Conservation (phyloP, 139 green algal genomes). For the Micromonas pusilla region DNA sequence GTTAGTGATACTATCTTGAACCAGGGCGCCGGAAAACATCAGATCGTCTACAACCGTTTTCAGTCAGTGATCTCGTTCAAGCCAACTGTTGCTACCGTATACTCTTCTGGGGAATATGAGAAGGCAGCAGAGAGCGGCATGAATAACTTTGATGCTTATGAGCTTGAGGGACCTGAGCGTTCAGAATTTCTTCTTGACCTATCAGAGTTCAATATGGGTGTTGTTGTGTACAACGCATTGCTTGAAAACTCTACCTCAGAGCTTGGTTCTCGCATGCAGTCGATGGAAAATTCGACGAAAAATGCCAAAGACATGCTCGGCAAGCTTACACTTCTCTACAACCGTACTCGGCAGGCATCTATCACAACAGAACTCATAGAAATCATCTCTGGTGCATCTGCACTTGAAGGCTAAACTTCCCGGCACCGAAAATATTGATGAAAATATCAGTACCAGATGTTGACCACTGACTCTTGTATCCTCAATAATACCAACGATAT, state of each 20-base stretch:
- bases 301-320: slow-evolving; percentile 92
- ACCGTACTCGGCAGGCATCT: slow-evolving; percentile 76
- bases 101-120: slow-evolving; percentile 65
- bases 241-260: slow-evolving; percentile 96
- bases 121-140: slow-evolving; percentile 20
- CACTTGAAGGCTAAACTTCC: slow-evolving; percentile 46
- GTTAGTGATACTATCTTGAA: slow-evolving; percentile 89
- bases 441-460: too few species aligned
- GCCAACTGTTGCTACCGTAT: slow-evolving; percentile 85
- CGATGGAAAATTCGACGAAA: slow-evolving; percentile 97
- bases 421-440: too few species aligned
- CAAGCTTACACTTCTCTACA: slow-evolving; percentile 92
- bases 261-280: slow-evolving; percentile 88
- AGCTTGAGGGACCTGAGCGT: slow-evolving; percentile 84
- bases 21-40: slow-evolving; percentile 63
- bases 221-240: slow-evolving; percentile 85
- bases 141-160: slow-evolving; percentile 76
- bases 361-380: slow-evolving; percentile 99
- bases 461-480: too few species aligned
- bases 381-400: slow-evolving; percentile 89
- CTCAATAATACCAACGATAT: too few species aligned
- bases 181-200: slow-evolving; percentile 85
- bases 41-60: slow-evolving; percentile 93
- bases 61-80: slow-evolving; percentile 84
- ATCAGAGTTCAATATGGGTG: slow-evolving; percentile 90